These are phyloP conservation scores for Xerocomellus chrysenteron DNA, from an alignment of 768 basidiomycete species.

Conservation along the genomic window DNA sequence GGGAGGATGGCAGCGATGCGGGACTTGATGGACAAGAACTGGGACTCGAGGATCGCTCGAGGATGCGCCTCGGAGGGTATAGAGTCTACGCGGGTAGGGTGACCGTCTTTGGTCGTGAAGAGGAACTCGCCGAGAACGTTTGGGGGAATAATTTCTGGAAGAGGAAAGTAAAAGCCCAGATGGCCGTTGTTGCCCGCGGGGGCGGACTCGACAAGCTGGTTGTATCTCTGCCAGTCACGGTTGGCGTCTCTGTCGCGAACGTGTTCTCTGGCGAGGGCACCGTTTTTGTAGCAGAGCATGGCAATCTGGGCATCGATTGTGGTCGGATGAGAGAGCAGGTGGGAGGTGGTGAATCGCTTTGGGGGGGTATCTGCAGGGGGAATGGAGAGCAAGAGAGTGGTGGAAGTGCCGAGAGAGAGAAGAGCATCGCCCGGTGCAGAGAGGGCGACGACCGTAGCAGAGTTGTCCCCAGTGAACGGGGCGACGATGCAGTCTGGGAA, in stretches of 20 bases:
- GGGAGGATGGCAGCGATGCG: conserved; percentile 8
- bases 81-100: neutral
- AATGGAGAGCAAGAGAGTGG: conserved; percentile 7
- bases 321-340: conserved; percentile 7
- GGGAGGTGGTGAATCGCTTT: conserved; percentile 7
- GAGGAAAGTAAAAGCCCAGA: conserved; percentile 7
- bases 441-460: conserved; percentile 7
- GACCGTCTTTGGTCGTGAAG: neutral
- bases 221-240: conserved; percentile 1
- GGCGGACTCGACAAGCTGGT: neutral
- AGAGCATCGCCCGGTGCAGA: conserved; percentile 6
- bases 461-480: conserved; percentile 9
- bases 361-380: conserved; percentile 4
- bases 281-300: conserved; percentile 14
- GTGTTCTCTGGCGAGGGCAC: conserved; percentile 8
- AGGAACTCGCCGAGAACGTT: conserved; percentile 6
- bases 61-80: conserved; percentile 7
- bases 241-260: conserved; percentile 3
- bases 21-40: conserved; percentile 12
- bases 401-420: conserved; percentile 6
- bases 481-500: conserved; percentile 3
- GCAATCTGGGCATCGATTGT: conserved; percentile 3
- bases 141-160: conserved; percentile 7
- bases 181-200: neutral
- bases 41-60: conserved; percentile 8